These are phyloP conservation scores for Colletotrichum sp. DNA, from an alignment of 2,329 filamentous ascomycete species.

Conservation along the genomic window DNA sequence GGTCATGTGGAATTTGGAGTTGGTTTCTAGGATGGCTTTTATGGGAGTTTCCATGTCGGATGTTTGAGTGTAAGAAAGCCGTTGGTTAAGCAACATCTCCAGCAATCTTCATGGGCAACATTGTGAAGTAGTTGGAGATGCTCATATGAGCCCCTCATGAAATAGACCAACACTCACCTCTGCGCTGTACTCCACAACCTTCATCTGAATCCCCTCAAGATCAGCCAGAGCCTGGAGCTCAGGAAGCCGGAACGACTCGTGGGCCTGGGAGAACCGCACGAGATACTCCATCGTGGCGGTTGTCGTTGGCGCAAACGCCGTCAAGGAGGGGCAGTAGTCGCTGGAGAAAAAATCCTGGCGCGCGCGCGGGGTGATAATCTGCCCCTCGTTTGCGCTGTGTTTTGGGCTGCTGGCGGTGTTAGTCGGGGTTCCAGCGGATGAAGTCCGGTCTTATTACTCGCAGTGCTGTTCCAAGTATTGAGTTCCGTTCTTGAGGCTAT, in stretches of 20 bases:
- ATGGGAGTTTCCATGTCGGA: background rate
- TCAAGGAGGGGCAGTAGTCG: background rate
- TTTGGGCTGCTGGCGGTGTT: background rate
- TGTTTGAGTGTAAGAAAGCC: background rate
- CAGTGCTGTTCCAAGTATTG: background rate
- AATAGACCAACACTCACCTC: conserved; percentile 60
- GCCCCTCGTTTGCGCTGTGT: conserved; percentile 8
- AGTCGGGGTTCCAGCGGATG: rapidly evolving
- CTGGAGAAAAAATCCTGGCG: background rate
- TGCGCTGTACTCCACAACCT: conserved; percentile 76
- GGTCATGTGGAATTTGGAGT: background rate
- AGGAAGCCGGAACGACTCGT: conserved; percentile 88
- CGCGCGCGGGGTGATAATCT: conserved; percentile 13
- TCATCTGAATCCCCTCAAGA: conserved; percentile 69
- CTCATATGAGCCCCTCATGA: background rate
- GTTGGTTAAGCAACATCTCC: background rate
- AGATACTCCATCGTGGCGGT: conserved; percentile 71
- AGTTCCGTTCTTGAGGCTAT: background rate
- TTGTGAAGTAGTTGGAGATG: background rate
- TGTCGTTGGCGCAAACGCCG: background rate
- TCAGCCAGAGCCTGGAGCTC: conserved; percentile 84
- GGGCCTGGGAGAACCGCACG: conserved; percentile 85
- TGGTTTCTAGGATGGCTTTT: background rate
- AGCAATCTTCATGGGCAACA: background rate
- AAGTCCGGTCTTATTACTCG: rapidly evolving